Percentiles rank a stretch among this genome's conserved stretches.
phyloP scores from a whole-genome alignment of 768 basidiomycete species.

The Cubamyces sp. region DNA sequence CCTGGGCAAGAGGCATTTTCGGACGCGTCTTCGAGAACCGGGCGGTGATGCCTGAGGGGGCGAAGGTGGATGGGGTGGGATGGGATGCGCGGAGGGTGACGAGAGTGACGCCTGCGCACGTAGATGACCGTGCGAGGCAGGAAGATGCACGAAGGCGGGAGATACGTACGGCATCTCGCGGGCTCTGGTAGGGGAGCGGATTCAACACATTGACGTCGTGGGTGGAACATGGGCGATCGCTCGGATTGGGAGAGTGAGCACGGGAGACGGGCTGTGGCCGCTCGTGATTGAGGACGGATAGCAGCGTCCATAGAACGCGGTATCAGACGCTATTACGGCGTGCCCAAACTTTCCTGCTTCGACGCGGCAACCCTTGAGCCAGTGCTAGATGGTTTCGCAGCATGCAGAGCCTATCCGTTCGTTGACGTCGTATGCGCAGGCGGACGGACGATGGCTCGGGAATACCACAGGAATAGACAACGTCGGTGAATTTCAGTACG shows the following conservation, averaged over 20 bases:
- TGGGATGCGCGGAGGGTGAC: not conserved
- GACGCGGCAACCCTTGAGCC: not conserved
- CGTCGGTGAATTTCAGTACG: not conserved
- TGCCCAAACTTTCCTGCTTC: not conserved
- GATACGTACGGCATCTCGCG: too few species aligned
- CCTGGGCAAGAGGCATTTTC: not conserved
- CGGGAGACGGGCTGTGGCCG: not conserved
- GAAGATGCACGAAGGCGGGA: too few species aligned
- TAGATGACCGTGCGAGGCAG: not conserved
- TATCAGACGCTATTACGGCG: conserved; percentile 23
- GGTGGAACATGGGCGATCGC: conserved; percentile 12
- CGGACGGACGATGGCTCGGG: conserved; percentile 5
- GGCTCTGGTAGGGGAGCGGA: not conserved
- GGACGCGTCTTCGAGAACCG: too few species aligned
- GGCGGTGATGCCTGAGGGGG: not conserved
- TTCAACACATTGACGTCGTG: not conserved
- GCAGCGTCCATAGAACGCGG: not conserved
- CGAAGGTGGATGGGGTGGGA: not conserved
- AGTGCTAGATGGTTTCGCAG: too few species aligned
- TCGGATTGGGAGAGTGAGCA: not conserved
- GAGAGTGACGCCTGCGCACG: not conserved
- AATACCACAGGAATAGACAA: not conserved
- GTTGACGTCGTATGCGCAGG: not conserved
- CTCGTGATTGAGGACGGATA: conserved; percentile 2
- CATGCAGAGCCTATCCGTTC: too few species aligned